Evolutionary conservation across 805 yeast genomes (phyloP), one percentile per base, ranked within the genome.

Genomic region (Monosporozyma aerobia): DNA sequence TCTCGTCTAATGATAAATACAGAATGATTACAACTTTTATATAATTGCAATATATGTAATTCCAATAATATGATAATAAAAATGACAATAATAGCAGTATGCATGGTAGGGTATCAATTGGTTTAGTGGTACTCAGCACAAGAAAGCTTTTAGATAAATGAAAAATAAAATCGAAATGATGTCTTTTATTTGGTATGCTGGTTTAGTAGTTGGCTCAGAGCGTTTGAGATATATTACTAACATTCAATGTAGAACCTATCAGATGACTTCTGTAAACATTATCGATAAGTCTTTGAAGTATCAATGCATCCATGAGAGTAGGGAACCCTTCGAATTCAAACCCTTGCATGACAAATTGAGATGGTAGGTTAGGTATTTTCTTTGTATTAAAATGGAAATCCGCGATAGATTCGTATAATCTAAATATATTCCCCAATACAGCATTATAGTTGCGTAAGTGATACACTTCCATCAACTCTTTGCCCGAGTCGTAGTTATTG

Each of bases 381-480:
- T 58, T 59, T 3, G 66, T 58, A 44, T 58, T 63, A 44, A 57
- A 64, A 50, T 64, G 68, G 47, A 60, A 63, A 54, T 64, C 67
- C 23, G 67, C 65, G 16, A 65, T 61, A 7, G 68, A 62, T 53
- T 65, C 65, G 45, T 65, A 65, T 33, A 65, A 54, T 47, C 68
- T 58, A 44, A 61, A 60, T 4, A 65, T 60, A 51, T 65, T 65
- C 22, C 69, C 69, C 14, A 61, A 53, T 9, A 65, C 59, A 10
- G 67, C 66, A 51, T 64, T 64, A 52, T 65, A 65, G 53, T 64
- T 65, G 51, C 64, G 57, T 47, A 65, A 50, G 54, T 65, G 69
- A 51, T 64, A 65, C 11, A 64, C 67, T 52, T 64, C 69, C 58
- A 60, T 63, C 7, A 64, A 54, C 51, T 64, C 68, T 33, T 62